A percentile compares a stretch with the other conserved stretches of the same genome.
Evolutionary conservation across 2,329 filamentous ascomycete genomes (phyloP).

Genomic region (Chaetomium sp.): DNA sequence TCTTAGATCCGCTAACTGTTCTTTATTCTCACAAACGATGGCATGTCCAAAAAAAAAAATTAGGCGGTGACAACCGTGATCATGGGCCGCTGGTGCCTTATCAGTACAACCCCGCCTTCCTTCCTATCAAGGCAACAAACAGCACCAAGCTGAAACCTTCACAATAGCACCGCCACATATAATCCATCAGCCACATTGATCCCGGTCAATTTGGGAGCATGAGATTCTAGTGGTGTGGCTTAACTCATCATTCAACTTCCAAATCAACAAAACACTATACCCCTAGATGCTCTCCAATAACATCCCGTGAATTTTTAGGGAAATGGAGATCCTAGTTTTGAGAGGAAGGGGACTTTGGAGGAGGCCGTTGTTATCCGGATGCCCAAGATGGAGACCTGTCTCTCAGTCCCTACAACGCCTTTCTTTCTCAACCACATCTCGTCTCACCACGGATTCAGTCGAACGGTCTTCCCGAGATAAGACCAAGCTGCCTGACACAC

Average conservation of each 20-base stretch:
- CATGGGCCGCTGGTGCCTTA: slow-evolving; percentile 2
- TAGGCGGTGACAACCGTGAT: not conserved
- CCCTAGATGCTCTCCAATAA: slow-evolving; percentile 2
- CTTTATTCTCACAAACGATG: not conserved
- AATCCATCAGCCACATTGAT: not conserved
- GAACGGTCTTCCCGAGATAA: slow-evolving; percentile 17
- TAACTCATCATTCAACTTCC: not conserved
- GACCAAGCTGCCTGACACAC: slow-evolving; percentile 52
- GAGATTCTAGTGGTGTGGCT: slow-evolving; percentile 19
- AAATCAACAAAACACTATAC: not conserved
- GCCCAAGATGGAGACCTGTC: slow-evolving; percentile 21
- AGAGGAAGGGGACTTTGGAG: slow-evolving; percentile 30
- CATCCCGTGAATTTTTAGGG: not conserved
- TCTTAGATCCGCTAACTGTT: not conserved
- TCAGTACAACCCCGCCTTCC: slow-evolving; percentile 3
- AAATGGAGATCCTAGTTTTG: slow-evolving; percentile 14
- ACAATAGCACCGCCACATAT: slow-evolving; percentile 2
- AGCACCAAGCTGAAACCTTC: not conserved
- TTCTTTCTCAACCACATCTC: slow-evolving; percentile 23
- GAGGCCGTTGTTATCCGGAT: slow-evolving; percentile 23
- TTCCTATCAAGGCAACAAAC: slow-evolving; percentile 18
- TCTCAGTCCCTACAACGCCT: slow-evolving; percentile 32
- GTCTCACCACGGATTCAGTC: not conserved
- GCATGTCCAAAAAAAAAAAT: not conserved
- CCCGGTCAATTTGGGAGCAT: not conserved